Evolutionary conservation across 176 grass and related monocot genomes (phyloP).

Genomic region (Tuctoria greenei): DNA sequence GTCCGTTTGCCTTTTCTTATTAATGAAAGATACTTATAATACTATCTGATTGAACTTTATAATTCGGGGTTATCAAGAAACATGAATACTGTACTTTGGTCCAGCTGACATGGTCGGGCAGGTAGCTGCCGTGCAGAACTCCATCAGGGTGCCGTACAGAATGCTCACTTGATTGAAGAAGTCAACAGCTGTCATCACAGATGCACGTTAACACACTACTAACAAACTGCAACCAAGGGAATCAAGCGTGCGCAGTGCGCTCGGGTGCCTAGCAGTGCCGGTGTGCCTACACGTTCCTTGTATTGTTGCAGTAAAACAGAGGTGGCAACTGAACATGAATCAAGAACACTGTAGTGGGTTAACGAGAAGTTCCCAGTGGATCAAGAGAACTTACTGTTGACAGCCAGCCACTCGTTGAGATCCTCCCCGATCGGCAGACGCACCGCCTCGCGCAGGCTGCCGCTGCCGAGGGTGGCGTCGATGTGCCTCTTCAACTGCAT

Average conservation of each 20-base stretch:
- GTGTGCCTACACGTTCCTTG: too few relatives aligned
- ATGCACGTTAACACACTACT: neutral
- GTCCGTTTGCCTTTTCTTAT: neutral
- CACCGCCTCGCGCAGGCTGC: constrained; percentile 76
- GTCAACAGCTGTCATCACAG: constrained; percentile 69
- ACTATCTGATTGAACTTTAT: neutral
- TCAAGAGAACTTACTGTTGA: constrained; percentile 63
- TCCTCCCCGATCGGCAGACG: constrained; percentile 81
- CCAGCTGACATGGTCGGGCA: constrained; percentile 93
- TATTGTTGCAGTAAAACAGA: neutral
- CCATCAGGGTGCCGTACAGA: constrained; percentile 78
- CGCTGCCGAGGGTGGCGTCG: constrained; percentile 78
- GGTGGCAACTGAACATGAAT: neutral
- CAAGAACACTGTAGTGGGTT: neutral
- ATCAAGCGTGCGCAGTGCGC: too few relatives aligned
- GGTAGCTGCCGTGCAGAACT: constrained; percentile 85
- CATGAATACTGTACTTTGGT: constrained; percentile 54
- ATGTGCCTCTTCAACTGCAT: constrained; percentile 81
- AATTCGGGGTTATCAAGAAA: neutral
- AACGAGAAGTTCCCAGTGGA: neutral
- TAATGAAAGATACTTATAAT: neutral
- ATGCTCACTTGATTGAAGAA: constrained; percentile 98
- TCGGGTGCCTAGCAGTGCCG: too few relatives aligned
- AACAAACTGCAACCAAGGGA: neutral
- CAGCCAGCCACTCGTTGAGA: constrained; percentile 84